Base-by-base conservation (phyloP, 768 basidiomycete genomes). In the Podaxis sp. region DNA sequence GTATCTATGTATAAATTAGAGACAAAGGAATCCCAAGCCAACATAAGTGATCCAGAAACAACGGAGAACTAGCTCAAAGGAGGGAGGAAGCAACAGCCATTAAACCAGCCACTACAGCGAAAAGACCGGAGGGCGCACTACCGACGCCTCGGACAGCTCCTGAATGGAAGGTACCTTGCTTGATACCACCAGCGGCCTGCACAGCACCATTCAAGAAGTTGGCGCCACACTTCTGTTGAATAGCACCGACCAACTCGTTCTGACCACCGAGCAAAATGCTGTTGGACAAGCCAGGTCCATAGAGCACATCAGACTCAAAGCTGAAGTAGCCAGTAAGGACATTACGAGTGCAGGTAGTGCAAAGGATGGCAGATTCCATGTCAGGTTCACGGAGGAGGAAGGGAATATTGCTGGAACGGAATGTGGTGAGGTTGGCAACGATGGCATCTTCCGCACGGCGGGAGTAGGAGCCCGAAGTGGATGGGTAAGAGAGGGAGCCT, bases 281-380 rank as follows among this genome's bases (percentile, higher is more conserved):
- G 68, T 81, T 80, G 62, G 65, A 57, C 28, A 97, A 70, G 55
- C 96, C 95, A 30, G 89, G 84, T 7, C 83, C 91, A 73, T 94
- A 98, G 1, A 90, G 89, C 49, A 79, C 76, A 60, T 74, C 73
- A 46, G 85, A 83, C 77, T 95, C 91, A 74, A 84, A 96, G 61
- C 78, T 74, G 74, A 93, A 87, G 82, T 92, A 99, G 8, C 86
- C 67, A 1, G 86, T 84, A 66, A 99, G 71, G 71, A 95, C 78
- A 65, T 82, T 83, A 72, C 90, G 85, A 12, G 92, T 87, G 87
- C 96, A 99, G 13, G 87, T 67, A 2, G 82, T 87, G 87, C 96
- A 98, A 49, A 97, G 87, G 24, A 74, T 57, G 28, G 73, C 67
- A n/a, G 78, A 73, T 28, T 81, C 40, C 70, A 84, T 75, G 64